Evolutionary conservation across 1,284 basidiomycete genomes (phyloP).

Genomic region (Sphagnurus paluster): DNA sequence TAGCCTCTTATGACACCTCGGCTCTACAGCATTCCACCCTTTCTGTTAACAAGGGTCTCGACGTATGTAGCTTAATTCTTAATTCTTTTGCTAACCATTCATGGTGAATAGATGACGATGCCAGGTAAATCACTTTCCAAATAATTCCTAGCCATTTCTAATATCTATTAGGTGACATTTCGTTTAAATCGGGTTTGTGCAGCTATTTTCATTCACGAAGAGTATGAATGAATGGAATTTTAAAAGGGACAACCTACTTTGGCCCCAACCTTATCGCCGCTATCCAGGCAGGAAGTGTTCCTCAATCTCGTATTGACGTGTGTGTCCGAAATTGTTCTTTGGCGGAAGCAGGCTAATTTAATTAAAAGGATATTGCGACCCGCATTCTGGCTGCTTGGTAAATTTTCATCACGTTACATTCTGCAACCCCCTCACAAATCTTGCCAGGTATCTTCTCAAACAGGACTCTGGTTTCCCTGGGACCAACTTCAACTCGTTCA

Average conservation of each 20-base stretch:
- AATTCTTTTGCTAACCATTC: conserved; percentile 3
- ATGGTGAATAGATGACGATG: conserved; percentile 49
- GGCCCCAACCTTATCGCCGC: conserved; percentile 48
- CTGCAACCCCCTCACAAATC: neutral
- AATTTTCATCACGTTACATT: conserved; percentile 13
- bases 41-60: conserved; percentile 59
- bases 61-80: conserved; percentile 36
- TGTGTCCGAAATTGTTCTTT: conserved; percentile 10
- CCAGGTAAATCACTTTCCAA: conserved; percentile 34
- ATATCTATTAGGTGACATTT: conserved; percentile 40
- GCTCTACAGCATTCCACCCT: conserved; percentile 35
- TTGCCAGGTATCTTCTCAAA: conserved; percentile 49
- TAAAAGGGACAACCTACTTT: conserved; percentile 45
- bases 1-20: neutral
- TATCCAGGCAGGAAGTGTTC: conserved; percentile 54
- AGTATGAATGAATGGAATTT: neutral
- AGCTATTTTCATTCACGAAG: conserved; percentile 20
- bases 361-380: conserved; percentile 55
- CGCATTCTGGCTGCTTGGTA: conserved; percentile 65
- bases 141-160: neutral
- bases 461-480: conserved; percentile 61
- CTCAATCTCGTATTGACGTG: conserved; percentile 49
- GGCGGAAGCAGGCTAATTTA: neutral
- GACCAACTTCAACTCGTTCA: conserved; percentile 43
- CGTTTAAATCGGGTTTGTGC: conserved; percentile 34